Conservation (phyloP, 768 basidiomycete genomes). For the Trametes gibbosa region DNA sequence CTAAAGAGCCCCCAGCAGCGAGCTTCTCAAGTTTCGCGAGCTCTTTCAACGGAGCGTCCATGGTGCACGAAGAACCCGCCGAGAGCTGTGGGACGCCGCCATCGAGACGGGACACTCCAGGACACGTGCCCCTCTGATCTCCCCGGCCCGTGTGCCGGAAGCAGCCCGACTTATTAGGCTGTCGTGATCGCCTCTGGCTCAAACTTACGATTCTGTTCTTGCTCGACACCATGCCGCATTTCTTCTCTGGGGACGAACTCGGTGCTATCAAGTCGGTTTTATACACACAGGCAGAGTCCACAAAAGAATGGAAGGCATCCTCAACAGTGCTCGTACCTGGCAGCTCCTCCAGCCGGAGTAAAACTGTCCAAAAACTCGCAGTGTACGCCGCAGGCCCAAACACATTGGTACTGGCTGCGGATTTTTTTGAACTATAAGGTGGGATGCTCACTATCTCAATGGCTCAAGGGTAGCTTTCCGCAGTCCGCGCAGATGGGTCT, state of each 20-base stretch:
- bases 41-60: constrained; percentile 79
- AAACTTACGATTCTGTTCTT: neutral
- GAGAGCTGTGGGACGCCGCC: neutral
- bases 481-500: constrained; percentile 62
- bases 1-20: constrained; percentile 37
- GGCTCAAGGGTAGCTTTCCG: constrained; percentile 59
- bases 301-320: constrained; percentile 34
- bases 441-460: neutral
- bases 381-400: constrained; percentile 15
- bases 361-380: constrained; percentile 41
- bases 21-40: constrained; percentile 72
- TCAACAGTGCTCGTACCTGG: constrained; percentile 26
- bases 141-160: neutral
- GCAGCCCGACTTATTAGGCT: neutral
- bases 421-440: constrained; percentile 15
- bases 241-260: constrained; percentile 75
- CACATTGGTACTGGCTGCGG: constrained; percentile 22
- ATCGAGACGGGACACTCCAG: neutral
- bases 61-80: constrained; percentile 27
- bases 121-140: neutral
- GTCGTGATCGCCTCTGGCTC: neutral
- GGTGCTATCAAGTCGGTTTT: constrained; percentile 67
- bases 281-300: constrained; percentile 34
- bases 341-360: constrained; percentile 30
- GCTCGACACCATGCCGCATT: constrained; percentile 51